Conservation (phyloP, 176 grass and related monocot species). For the Raddia distichophylla region DNA sequence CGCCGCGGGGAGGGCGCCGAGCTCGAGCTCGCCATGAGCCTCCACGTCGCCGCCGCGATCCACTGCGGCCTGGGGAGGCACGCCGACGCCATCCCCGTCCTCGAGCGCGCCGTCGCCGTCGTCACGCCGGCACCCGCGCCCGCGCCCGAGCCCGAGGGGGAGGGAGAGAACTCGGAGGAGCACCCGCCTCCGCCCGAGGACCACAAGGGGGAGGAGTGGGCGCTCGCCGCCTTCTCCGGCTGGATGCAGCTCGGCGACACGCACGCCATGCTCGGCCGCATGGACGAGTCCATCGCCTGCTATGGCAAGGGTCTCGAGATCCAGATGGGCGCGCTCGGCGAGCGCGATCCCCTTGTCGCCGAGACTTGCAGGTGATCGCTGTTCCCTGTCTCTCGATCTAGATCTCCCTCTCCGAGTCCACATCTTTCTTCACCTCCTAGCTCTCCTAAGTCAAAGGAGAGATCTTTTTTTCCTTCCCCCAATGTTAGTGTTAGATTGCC, state of each 20-base stretch:
- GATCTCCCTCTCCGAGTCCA: slow-evolving; percentile 33
- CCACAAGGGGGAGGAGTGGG: slow-evolving; percentile 59
- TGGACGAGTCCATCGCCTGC: slow-evolving; percentile 89
- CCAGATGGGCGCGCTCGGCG: slow-evolving; percentile 92
- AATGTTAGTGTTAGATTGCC: neutral
- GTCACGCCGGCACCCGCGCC: slow-evolving; percentile 18
- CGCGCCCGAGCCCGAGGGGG: neutral
- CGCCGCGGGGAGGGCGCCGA: slow-evolving; percentile 75
- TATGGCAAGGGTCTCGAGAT: slow-evolving; percentile 94
- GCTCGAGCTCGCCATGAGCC: slow-evolving; percentile 98
- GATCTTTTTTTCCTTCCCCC: neutral
- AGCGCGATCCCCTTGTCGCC: slow-evolving; percentile 80
- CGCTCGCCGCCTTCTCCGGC: slow-evolving; percentile 86
- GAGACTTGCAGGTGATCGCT: slow-evolving; percentile 75
- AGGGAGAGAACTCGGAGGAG: slow-evolving; percentile 1
- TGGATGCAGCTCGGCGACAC: slow-evolving; percentile 99
- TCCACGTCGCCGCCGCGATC: slow-evolving; percentile 94
- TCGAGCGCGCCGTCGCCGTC: slow-evolving; percentile 83
- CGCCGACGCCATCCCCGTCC: slow-evolving; percentile 79
- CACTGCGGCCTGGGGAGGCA: slow-evolving; percentile 77
- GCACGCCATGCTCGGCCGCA: slow-evolving; percentile 88
- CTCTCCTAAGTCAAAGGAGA: neutral
- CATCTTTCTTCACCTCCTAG: neutral
- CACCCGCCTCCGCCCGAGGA: neutral
- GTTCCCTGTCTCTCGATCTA: neutral